Evolutionary conservation across 2,329 filamentous ascomycete species (phyloP), one percentile per base, ranked within the genome.

Genomic region (Sporothrix protearum): DNA sequence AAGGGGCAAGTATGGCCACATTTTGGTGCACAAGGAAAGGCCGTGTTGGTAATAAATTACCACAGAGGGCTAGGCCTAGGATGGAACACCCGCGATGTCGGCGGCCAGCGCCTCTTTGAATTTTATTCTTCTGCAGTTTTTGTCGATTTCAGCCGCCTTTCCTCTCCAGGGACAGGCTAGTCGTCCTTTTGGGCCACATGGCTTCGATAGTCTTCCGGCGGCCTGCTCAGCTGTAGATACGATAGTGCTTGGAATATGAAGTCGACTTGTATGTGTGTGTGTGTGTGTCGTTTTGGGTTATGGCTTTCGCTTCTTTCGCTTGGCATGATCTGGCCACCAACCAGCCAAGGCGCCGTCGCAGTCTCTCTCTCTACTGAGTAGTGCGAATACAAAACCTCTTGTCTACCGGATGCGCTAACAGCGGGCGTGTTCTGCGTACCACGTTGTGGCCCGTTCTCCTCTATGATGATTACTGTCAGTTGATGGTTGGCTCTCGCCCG

Each of bases 191-290:
- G 33, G 33, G 42, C 57, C 57, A 61, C 61, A 64, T 63, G 57
- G 61, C 59, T 45, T 19, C 45, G 36, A n/a, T n/a, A n/a, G 36
- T 47, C 57, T 47, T 64, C 61, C 39, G 61, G 39, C 39, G 61
- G 39, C 39, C 39, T 25, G 39, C 30, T 28, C 61, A 64, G 39
- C 39, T 45, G 61, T 39, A 30, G 61, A 64, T 30, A 45, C 22
- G 22, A 30, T 1, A 47, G 22, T 47, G 30, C 39, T 39, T 66
- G 22, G 39, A n/a, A n/a, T n/a, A n/a, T n/a, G 33, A 8, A 3
- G 33, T 36, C 4, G 33, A 36, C 33, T 36, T 36, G 33, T 36
- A 36, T 36, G 53, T 33, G 53, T 12, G 19, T 59, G 28, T 36
- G 53, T 19, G 25, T 33, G 25, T 51, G 53, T 33, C n/a, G 10